Base-by-base conservation (phyloP, 495 filamentous ascomycete species). In the Darksidea phi region DNA sequence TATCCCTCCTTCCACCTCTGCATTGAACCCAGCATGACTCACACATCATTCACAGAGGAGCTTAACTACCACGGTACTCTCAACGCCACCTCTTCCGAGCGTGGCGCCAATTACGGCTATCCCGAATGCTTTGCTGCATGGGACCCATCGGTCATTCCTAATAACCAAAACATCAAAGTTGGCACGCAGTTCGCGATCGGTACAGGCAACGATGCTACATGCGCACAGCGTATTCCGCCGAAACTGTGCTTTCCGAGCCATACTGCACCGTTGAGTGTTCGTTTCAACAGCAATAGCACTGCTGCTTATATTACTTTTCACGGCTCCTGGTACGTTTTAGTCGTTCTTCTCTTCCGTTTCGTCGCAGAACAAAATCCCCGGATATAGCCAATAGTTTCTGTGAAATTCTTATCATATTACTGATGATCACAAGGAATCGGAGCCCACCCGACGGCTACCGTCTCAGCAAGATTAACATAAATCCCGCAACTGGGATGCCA, bases 51-150 rank as follows among this genome's bases (percentile, higher is more conserved):
- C 13, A 4, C 13, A 43, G 41, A 89, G 68, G 85, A 89, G 63
- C 71, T 89, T 38, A 90, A 89, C 68, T 87, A 77, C 70, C 82
- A 85, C 11, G 87, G 86, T 1, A 75, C 76, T 38, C 74, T 88
- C 7, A 76, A 80, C 53, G 67, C 66, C 2, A 74, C 80, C 0
- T 25, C 60, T 12, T 73, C 72, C n/a, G 58, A 70, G 20, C 73
- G 74, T 50, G 76, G 76, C 34, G 64, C 67, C n/a, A 84, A 86
- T 68, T 82, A 80, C 67, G 86, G 87, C 18, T 89, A 89, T 64
- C 87, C 87, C 2, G 64, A 74, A 21, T 90, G 87, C 69, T 83
- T 82, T 61, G 74, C 87, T 0, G 75, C 84, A 5, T 89, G 84
- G 84, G 71, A 75, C 61, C 76, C 75, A 13, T 63, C 64, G 38